Evolutionary conservation across 108 stramenopile genomes (phyloP).

Genomic region (Stephanodiscus minutulus): DNA sequence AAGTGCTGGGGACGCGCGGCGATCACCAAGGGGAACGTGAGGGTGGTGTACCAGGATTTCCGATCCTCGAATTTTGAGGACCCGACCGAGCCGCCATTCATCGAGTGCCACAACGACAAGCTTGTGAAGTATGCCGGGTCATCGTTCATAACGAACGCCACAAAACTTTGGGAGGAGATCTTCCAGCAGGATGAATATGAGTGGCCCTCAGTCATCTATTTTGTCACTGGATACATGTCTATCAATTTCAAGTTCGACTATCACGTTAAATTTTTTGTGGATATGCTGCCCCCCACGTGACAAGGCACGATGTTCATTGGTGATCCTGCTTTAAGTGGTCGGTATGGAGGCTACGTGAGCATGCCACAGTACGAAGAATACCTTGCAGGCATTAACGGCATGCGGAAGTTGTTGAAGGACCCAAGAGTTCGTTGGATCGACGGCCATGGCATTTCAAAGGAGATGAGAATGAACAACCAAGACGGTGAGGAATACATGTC

Average conservation of each 20-base stretch:
- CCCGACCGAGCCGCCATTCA: background rate
- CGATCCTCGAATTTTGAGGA: conserved; percentile 28
- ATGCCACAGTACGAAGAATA: conserved; percentile 13
- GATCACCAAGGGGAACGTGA: conserved; percentile 31
- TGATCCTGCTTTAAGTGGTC: conserved; percentile 27
- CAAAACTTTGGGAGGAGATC: conserved; percentile 42
- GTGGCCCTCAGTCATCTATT: conserved; percentile 38
- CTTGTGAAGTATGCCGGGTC: conserved; percentile 22
- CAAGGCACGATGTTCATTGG: conserved; percentile 30
- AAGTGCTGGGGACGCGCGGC: conserved; percentile 48
- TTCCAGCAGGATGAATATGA: conserved; percentile 17
- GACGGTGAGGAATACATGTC: conserved; percentile 26
- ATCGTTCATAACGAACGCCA: conserved; percentile 39
- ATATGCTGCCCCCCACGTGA: conserved; percentile 21
- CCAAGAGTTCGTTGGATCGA: conserved; percentile 39
- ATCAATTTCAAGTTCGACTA: conserved; percentile 35
- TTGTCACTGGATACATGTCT: conserved; percentile 21
- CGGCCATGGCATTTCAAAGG: conserved; percentile 40
- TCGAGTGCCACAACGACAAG: conserved; percentile 48
- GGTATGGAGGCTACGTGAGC: conserved; percentile 9
- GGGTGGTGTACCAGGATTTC: conserved; percentile 46
- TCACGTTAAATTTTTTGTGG: conserved; percentile 23
- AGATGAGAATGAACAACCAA: conserved; percentile 40
- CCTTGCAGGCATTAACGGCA: background rate
- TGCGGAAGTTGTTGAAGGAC: conserved; percentile 10